Conservation (phyloP, 208 protist species). For the Naegleria lovaniensis region DNA sequence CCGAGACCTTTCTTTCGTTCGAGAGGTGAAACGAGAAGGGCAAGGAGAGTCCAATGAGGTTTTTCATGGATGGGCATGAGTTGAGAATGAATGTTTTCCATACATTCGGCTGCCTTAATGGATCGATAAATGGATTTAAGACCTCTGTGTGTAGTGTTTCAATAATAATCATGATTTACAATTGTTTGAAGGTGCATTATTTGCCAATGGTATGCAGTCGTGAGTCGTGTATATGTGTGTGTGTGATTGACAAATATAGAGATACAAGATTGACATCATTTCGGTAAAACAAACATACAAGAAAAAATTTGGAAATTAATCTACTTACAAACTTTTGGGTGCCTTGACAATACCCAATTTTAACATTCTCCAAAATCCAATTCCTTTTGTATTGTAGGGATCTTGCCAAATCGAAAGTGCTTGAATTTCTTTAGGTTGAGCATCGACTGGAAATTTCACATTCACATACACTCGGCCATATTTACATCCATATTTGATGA, state of each 20-base stretch:
- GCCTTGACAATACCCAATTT: background rate
- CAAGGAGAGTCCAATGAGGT: background rate
- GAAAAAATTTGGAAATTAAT: no score
- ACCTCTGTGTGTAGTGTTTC: background rate
- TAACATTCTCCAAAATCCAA: background rate
- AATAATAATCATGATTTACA: no score
- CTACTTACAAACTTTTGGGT: background rate
- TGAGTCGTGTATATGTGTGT: no score
- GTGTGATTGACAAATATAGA: no score
- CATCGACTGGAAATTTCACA: background rate
- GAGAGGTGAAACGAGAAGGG: background rate
- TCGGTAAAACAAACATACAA: no score
- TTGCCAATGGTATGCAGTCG: no score
- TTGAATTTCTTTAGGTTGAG: background rate
- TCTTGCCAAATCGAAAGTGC: background rate
- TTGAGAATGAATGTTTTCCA: background rate
- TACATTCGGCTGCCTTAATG: background rate
- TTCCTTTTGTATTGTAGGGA: background rate
- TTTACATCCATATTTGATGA: background rate
- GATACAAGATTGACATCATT: no score
- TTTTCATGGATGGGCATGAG: background rate
- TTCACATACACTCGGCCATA: background rate
- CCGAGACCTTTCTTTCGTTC: background rate
- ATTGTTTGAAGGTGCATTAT: no score
- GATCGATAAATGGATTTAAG: background rate